phyloP scores from a whole-genome alignment of 768 basidiomycete genomes.

The Boletus speciosus region DNA sequence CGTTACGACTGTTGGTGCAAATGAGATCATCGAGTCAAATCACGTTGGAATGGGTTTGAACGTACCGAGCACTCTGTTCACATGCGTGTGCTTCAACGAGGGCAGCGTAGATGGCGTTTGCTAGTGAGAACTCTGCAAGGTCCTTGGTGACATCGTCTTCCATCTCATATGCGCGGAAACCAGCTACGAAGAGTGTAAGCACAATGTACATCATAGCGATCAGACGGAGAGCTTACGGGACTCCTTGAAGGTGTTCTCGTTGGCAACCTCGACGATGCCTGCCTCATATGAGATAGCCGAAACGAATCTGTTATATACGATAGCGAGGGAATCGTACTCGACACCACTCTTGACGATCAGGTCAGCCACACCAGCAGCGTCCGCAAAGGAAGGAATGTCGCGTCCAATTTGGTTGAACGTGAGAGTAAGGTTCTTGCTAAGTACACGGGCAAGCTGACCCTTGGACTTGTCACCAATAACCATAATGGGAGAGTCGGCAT shows the following conservation, averaged over 20 bases:
- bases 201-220: background rate
- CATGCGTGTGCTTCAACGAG: constrained; percentile 95
- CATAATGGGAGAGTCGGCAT: constrained; percentile 67
- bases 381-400: constrained; percentile 95
- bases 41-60: background rate
- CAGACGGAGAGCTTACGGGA: constrained; percentile 53
- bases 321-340: constrained; percentile 79
- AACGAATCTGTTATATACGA: constrained; percentile 83
- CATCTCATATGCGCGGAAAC: constrained; percentile 95
- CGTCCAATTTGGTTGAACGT: constrained; percentile 98
- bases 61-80: constrained; percentile 85
- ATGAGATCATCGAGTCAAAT: background rate
- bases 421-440: constrained; percentile 65
- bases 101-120: constrained; percentile 93
- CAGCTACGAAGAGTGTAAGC: constrained; percentile 43
- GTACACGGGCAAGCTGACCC: constrained; percentile 73
- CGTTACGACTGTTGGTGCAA: constrained; percentile 62
- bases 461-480: constrained; percentile 98
- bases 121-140: constrained; percentile 90
- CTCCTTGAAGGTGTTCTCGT: constrained; percentile 75
- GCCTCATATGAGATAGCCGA: constrained; percentile 92
- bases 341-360: constrained; percentile 81
- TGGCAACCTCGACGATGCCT: constrained; percentile 69
- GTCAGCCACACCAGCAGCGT: constrained; percentile 92
- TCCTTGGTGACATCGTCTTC: constrained; percentile 95